Evolutionary conservation across 805 yeast genomes (phyloP), one percentile per base, ranked within the genome.

Genomic region (Candida tibetensis): DNA sequence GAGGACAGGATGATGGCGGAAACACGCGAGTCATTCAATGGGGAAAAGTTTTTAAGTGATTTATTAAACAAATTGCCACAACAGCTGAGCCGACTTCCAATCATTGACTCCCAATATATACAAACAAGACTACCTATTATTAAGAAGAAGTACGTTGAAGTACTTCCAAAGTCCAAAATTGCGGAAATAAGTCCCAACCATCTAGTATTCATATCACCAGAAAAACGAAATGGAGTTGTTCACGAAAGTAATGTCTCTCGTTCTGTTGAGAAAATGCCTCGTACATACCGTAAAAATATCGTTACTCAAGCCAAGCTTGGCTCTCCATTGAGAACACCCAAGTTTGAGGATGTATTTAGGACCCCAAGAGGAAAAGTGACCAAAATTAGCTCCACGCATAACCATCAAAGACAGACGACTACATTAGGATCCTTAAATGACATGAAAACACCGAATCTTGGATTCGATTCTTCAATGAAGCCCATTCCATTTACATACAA

Each of bases 101-200:
- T 45, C 16, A 58, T 64, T 4, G 34, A 35, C 3, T 39, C 48
- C 14, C 40, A 55, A 41, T 62, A 58, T 40, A 22, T 35, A 15
- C 30, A 37, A 9, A 36, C 33, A 15, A 55, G 55, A 5, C 44
- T 52, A 8, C 66, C 63, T 3, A 46, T 46, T 2, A 50, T 66
- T 18, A 47, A 48, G 25, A 59, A 64, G 45, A 46, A 32, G 33
- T 18, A 22, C 14, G 12, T 31, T 19, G 34, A 30, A 1, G 10
- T 7, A 21, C 10, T 10, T 7, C 25, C 7, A 7, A 39, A 43
- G 3, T 46, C 60, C 8, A 36, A 39, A 19, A 58, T 65, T 15
- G 67, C 71, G 7, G 44, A 50, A 22, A 57, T 62, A 12, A 47
- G 62, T 22, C 54, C 58, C 1, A 45, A 51, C 13, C 68, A 66